Evolutionary conservation across 148 eudicot species (phyloP).

Genomic region (Camellia lanceoleosa): DNA sequence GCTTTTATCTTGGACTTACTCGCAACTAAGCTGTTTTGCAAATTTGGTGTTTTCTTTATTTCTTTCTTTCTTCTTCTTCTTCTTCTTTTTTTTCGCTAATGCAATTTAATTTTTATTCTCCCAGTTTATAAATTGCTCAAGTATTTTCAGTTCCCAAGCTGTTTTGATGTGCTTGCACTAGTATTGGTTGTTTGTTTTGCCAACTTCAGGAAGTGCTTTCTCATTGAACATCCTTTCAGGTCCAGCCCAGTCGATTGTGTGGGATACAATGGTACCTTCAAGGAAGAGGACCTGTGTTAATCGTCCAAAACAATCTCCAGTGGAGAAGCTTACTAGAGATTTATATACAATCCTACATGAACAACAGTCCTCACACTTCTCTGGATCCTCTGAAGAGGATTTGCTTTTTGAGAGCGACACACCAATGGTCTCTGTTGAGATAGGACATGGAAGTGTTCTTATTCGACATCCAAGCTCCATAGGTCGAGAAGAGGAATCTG

Average conservation of each 20-base stretch:
- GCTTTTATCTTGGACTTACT: not conserved
- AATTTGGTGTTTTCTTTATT: not conserved
- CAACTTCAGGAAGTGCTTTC: conserved; percentile 12
- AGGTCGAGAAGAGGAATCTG: conserved; percentile 89
- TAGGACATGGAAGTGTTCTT: conserved; percentile 98
- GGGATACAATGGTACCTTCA: conserved; percentile 86
- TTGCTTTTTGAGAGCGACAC: conserved; percentile 80
- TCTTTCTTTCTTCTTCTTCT: no score
- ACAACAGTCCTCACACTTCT: conserved; percentile 65
- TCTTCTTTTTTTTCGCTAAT: not conserved
- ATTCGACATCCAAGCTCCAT: conserved; percentile 79
- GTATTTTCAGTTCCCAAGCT: not conserved
- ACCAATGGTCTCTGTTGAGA: conserved; percentile 96
- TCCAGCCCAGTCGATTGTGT: conserved; percentile 68
- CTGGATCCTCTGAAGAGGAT: conserved; percentile 83
- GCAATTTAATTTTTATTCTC: not conserved
- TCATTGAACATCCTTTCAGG: conserved; percentile 43
- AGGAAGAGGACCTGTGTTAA: conserved; percentile 78
- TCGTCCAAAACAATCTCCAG: conserved; percentile 75
- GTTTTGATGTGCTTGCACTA: not conserved
- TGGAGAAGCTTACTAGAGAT: conserved; percentile 91
- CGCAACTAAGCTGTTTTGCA: not conserved
- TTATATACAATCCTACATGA: conserved; percentile 72
- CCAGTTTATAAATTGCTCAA: not conserved
- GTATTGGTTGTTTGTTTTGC: conserved; percentile 5